These are phyloP conservation scores for Oxytropis ochrocephala DNA, from an alignment of 306 rosid species.

Conservation along the genomic window DNA sequence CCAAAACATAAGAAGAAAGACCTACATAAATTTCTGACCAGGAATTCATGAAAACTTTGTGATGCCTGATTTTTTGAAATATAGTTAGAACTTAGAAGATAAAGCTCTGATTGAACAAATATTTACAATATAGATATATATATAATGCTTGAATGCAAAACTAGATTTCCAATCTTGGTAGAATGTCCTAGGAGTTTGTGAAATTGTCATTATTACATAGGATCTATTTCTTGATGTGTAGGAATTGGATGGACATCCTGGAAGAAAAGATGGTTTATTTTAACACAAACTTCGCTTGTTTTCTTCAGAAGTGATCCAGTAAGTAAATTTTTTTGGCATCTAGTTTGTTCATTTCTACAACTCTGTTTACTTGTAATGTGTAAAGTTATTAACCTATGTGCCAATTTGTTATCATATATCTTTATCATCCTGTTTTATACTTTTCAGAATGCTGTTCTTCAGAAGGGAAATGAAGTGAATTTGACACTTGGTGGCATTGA, in stretches of 20 bases:
- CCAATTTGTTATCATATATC: neutral
- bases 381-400: neutral
- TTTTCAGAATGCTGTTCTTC: conserved; percentile 62
- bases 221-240: conserved; percentile 22
- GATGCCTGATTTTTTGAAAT: neutral
- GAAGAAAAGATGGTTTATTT: conserved; percentile 99
- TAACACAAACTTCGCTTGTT: conserved; percentile 84
- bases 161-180: neutral
- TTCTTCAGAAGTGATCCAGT: conserved; percentile 99
- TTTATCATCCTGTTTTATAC: conserved; percentile 2
- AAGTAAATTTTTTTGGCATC: conserved; percentile 39
- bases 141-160: neutral
- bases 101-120: neutral
- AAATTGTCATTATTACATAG: conserved; percentile 2
- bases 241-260: conserved; percentile 99
- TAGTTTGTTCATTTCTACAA: neutral
- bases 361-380: neutral
- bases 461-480: conserved; percentile 81
- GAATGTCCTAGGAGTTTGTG: neutral
- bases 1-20: too few species aligned
- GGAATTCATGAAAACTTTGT: too few species aligned
- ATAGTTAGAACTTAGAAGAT: neutral
- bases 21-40: too few species aligned
- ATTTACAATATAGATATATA: neutral
- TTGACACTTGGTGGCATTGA: conserved; percentile 98